Conservation (phyloP, 139 green algal genomes). For the Chlorella ohadii region DNA sequence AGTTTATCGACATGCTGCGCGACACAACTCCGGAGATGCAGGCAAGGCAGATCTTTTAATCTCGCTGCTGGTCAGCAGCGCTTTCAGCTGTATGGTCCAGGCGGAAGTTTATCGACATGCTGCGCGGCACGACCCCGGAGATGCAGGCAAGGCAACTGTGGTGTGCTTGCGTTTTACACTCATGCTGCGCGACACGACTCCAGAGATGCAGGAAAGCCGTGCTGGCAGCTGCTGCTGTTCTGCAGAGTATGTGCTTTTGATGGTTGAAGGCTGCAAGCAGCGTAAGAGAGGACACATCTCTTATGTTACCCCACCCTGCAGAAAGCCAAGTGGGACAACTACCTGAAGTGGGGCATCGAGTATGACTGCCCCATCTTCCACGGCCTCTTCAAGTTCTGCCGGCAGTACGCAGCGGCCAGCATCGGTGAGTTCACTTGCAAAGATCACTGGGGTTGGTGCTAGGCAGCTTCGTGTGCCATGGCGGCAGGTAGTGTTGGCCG, state of each 20-base stretch:
- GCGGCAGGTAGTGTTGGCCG: no score
- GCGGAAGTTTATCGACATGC: conserved; percentile 91
- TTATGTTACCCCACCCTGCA: no score
- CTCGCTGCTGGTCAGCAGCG: no score
- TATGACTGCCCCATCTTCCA: conserved; percentile 94
- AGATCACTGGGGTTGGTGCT: neutral
- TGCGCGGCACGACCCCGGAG: conserved; percentile 80
- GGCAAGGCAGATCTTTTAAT: neutral
- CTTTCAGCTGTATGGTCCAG: no score
- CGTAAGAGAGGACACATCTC: no score
- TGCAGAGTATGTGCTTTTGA: no score
- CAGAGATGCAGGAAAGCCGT: conserved; percentile 77
- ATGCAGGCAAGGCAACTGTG: conserved; percentile 45
- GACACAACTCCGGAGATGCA: conserved; percentile 77
- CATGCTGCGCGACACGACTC: conserved; percentile 83
- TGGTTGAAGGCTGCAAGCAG: no score
- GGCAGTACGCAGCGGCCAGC: conserved; percentile 89
- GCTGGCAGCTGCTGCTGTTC: no score
- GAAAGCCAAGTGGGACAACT: conserved; percentile 47
- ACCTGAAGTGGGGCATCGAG: conserved; percentile 83
- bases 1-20: conserved; percentile 89
- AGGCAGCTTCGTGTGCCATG: no score
- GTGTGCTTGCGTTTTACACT: no score
- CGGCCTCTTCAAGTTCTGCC: conserved; percentile 84
- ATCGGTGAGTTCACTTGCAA: conserved; percentile 45